Conservation (phyloP, 768 basidiomycete genomes). For the Aureoboletus auriporus region DNA sequence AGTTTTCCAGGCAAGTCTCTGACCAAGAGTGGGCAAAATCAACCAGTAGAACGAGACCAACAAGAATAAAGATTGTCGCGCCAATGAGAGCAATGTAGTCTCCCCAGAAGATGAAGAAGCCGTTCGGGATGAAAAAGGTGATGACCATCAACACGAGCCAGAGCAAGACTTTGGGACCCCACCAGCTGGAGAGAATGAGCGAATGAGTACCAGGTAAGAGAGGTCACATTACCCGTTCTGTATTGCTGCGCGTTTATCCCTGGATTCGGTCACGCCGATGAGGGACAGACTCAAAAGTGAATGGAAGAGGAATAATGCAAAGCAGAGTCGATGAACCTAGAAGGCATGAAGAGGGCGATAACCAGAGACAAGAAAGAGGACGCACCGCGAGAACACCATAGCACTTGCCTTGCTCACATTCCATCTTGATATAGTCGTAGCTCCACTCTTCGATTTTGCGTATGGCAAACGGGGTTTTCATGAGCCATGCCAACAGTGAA, state of each 20-base stretch:
- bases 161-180: conserved; percentile 93
- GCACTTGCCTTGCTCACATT: conserved; percentile 88
- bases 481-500: conserved; percentile 94
- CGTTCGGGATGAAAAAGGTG: conserved; percentile 95
- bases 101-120: conserved; percentile 98
- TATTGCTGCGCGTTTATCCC: conserved; percentile 88
- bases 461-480: conserved; percentile 88
- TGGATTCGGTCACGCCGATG: conserved; percentile 85
- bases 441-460: conserved; percentile 87
- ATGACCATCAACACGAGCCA: conserved; percentile 81
- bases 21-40: conserved; percentile 99
- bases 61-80: conserved; percentile 91
- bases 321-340: conserved; percentile 93
- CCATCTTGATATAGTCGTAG: conserved; percentile 98
- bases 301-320: conserved; percentile 89
- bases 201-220: conserved; percentile 1
- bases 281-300: conserved; percentile 73
- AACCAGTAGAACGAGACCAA: conserved; percentile 94
- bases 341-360: conserved; percentile 1
- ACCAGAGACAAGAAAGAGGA: conserved; percentile 9
- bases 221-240: conserved; percentile 80
- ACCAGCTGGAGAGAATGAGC: conserved; percentile 64
- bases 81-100: conserved; percentile 91
- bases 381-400: conserved; percentile 93
- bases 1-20: conserved; percentile 92